Base-by-base conservation (phyloP, 2,329 filamentous ascomycete species). In the Alternaria solani region DNA sequence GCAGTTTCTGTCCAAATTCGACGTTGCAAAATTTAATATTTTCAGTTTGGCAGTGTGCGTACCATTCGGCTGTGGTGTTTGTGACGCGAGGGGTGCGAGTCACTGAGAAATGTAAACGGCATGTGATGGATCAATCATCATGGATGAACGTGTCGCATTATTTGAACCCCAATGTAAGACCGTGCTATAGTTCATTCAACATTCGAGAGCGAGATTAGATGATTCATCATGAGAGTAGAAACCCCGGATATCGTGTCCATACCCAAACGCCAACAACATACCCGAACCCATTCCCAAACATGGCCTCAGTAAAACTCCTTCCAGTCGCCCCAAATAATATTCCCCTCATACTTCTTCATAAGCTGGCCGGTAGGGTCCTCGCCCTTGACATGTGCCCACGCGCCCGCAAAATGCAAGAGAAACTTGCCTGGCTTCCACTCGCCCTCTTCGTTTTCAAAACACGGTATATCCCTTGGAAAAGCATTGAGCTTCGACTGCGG, bases 361-460 rank as follows among this genome's bases (percentile, higher is more conserved):
- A 80, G 67, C 46, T 70, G 59, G 0, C 78, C 79, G 0, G 77
- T 78, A 2, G 78, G 73, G 66, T 80, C 79, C 11, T 78, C 70
- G 18, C 71, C 75, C 48, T 78, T 70, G 14, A 79, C 68, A 57
- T 80, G 76, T 23, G 78, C 79, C 76, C 78, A 80, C 7, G 79
- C 79, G 8, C 79, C 79, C 2, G 79, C 78, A 58, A 81, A 81
- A 66, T 81, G 79, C n/a, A 81, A 38, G 32, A 79, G 59, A 44
- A 81, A 80, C 4, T 63, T 71, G 20, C 78, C 78, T 9, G 62
- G 69, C 55, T 75, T 61, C 77, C 78, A 80, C 2, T 44, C 64
- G 46, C 69, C 62, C 7, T 63, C 39, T 9, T 59, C 48, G 5
- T 76, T 67, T 49, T 80, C 79, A 51, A 68, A 79, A 64, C 79